phyloP scores from a whole-genome alignment of 2,329 filamentous ascomycete species.

The Aureobasidium sp. region DNA sequence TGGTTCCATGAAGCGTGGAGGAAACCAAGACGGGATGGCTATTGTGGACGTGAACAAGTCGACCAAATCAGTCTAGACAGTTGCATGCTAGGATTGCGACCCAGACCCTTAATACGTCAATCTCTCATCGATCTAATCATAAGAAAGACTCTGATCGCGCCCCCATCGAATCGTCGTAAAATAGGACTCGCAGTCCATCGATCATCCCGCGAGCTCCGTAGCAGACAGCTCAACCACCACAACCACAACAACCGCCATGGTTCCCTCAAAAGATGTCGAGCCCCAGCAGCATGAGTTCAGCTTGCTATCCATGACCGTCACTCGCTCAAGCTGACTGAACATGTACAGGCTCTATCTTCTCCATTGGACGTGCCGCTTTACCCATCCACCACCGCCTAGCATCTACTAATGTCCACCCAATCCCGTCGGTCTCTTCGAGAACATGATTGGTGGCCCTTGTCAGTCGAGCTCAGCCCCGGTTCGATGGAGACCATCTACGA shows the following conservation, averaged over 20 bases:
- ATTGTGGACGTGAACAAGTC: background rate
- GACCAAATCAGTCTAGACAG: background rate
- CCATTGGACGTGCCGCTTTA: constrained; percentile 48
- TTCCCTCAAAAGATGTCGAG: constrained; percentile 11
- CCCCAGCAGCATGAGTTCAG: background rate
- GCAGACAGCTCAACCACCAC: constrained; percentile 14
- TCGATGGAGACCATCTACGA: constrained; percentile 99
- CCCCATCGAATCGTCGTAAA: constrained; percentile 7
- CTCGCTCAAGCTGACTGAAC: background rate
- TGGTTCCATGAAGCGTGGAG: too few relatives aligned
- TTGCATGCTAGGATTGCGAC: constrained; percentile 47
- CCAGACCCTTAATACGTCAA: constrained; percentile 52
- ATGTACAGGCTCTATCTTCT: constrained; percentile 58
- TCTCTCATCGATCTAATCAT: constrained; percentile 57
- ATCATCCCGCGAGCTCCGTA: constrained; percentile 20
- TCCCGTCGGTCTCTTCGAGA: constrained; percentile 92
- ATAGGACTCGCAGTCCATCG: constrained; percentile 26
- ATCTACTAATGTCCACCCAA: constrained; percentile 32
- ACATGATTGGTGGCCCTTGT: constrained; percentile 96
- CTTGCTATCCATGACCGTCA: background rate
- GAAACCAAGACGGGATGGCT: background rate
- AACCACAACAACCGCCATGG: constrained; percentile 1
- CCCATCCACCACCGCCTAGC: constrained; percentile 7
- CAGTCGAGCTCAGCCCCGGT: constrained; percentile 93
- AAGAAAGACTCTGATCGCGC: constrained; percentile 44